phyloP scores from a whole-genome alignment of 768 basidiomycete genomes.

The Erythrobasidium yunnanense region DNA sequence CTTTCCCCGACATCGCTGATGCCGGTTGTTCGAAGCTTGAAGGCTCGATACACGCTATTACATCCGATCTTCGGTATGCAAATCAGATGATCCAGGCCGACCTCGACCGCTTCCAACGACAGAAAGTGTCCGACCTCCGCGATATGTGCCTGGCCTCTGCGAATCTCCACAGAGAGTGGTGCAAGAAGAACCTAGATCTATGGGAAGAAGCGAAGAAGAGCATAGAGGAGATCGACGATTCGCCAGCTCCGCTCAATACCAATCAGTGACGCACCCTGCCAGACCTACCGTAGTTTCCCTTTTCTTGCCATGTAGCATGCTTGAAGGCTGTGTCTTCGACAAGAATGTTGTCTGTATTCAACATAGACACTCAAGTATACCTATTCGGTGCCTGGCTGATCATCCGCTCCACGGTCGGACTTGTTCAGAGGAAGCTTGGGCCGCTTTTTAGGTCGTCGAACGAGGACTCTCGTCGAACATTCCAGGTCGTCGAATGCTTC shows the following conservation, averaged over 20 bases:
- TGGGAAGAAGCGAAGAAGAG: conserved; percentile 95
- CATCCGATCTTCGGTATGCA: conserved; percentile 90
- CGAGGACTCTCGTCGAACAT: too few relatives aligned
- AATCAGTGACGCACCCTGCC: too few relatives aligned
- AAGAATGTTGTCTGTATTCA: too few relatives aligned
- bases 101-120: conserved; percentile 92
- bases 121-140: conserved; percentile 90
- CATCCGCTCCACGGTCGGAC: too few relatives aligned
- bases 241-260: conserved; percentile 12
- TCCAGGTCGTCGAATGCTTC: too few relatives aligned
- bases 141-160: conserved; percentile 90
- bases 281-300: too few relatives aligned
- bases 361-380: too few relatives aligned
- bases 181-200: conserved; percentile 91
- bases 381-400: too few relatives aligned
- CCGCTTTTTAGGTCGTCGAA: too few relatives aligned
- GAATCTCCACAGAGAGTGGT: conserved; percentile 86
- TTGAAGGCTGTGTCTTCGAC: too few relatives aligned
- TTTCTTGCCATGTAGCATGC: too few relatives aligned
- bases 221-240: conserved; percentile 68
- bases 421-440: too few relatives aligned
- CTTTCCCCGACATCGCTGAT: not conserved
- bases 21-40: conserved; percentile 57
- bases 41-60: conserved; percentile 80
- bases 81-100: conserved; percentile 94